Evolutionary conservation across 768 basidiomycete genomes (phyloP).

Genomic region (Pulveroboletus frians): DNA sequence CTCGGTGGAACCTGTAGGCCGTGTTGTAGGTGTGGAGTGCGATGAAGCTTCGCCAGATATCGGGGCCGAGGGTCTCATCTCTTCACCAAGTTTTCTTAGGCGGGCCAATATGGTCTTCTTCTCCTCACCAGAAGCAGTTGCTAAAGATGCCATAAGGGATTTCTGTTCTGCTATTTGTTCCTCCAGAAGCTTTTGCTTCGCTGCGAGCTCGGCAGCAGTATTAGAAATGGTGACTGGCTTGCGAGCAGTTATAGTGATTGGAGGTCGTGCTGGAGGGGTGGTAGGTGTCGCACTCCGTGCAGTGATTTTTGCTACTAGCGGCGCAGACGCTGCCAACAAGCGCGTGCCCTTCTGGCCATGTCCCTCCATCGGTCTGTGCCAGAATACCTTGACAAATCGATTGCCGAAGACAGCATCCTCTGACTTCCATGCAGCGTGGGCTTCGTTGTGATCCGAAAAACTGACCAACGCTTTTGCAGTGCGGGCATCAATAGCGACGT

Average conservation of each 20-base stretch:
- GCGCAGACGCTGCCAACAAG: constrained; percentile 77
- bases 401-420: constrained; percentile 95
- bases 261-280: constrained; percentile 28
- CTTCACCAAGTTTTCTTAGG: constrained; percentile 70
- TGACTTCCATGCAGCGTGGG: constrained; percentile 84
- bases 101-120: constrained; percentile 77
- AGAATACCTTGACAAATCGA: constrained; percentile 92
- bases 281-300: constrained; percentile 47
- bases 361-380: constrained; percentile 91
- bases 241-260: constrained; percentile 27
- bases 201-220: constrained; percentile 52
- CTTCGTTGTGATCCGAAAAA: constrained; percentile 78
- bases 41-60: constrained; percentile 28
- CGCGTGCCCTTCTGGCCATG: constrained; percentile 76
- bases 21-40: constrained; percentile 22
- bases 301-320: constrained; percentile 61
- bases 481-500: constrained; percentile 78
- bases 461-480: constrained; percentile 81
- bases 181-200: constrained; percentile 71
- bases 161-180: constrained; percentile 89
- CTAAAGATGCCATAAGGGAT: constrained; percentile 66
- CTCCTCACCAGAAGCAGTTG: constrained; percentile 59
- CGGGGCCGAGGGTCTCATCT: constrained; percentile 51
- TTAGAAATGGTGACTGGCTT: constrained; percentile 36
- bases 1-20: constrained; percentile 24